Percentiles rank a stretch among this genome's conserved stretches.
phyloP scores from a whole-genome alignment of 495 filamentous ascomycete species.

The Penicillium samsonianum region DNA sequence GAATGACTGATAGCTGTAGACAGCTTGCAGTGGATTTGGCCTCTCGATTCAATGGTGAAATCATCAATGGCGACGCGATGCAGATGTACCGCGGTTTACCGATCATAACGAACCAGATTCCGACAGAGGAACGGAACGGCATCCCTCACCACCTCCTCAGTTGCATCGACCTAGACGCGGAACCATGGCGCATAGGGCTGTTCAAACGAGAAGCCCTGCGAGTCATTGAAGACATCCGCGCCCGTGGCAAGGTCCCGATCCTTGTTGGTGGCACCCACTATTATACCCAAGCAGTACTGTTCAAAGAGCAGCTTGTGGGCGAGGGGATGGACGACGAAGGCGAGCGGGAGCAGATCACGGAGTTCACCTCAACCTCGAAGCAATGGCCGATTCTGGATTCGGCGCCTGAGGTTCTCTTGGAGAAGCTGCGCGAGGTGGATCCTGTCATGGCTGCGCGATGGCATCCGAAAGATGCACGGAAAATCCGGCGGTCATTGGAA shows the following conservation, averaged over 20 bases:
- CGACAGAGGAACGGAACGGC: slow-evolving; percentile 69
- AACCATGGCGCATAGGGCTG: slow-evolving; percentile 75
- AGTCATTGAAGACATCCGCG: slow-evolving; percentile 75
- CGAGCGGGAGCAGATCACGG: slow-evolving; percentile 18
- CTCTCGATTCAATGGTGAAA: slow-evolving; percentile 80
- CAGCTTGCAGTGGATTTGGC: slow-evolving; percentile 94
- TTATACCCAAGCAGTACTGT: slow-evolving; percentile 86
- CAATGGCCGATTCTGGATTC: slow-evolving; percentile 72
- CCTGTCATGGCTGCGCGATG: slow-evolving; percentile 86
- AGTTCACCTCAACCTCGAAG: slow-evolving; percentile 30
- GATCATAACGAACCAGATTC: slow-evolving; percentile 93
- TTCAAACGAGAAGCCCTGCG: slow-evolving; percentile 69
- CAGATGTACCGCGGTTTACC: slow-evolving; percentile 93
- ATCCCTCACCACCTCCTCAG: slow-evolving; percentile 90
- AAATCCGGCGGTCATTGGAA: slow-evolving; percentile 85
- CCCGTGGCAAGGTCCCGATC: slow-evolving; percentile 77
- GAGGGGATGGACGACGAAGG: slow-evolving; percentile 32
- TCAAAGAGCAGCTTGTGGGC: slow-evolving; percentile 63
- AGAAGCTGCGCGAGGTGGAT: slow-evolving; percentile 75
- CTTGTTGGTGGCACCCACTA: slow-evolving; percentile 95
- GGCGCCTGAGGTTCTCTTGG: slow-evolving; percentile 66
- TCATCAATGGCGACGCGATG: slow-evolving; percentile 99
- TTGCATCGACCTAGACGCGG: slow-evolving; percentile 68
- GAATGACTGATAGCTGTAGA: slow-evolving; percentile 37
- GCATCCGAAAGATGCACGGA: slow-evolving; percentile 91